Evolutionary conservation across 192 early-diverging fungal genomes (phyloP), one percentile per base, ranked within the genome.

Genomic region (Paraglomus brasilianum): DNA sequence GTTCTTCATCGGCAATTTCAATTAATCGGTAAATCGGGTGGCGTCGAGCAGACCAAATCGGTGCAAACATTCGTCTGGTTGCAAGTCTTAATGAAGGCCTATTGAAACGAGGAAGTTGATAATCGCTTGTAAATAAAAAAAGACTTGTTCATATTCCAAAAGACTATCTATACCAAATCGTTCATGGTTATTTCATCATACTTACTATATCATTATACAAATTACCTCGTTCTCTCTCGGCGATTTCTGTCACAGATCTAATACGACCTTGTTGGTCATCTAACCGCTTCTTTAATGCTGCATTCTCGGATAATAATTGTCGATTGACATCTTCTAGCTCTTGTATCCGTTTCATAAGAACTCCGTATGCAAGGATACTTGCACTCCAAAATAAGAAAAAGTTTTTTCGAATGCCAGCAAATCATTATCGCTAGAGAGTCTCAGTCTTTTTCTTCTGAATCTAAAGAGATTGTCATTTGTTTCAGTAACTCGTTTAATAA

Each of bases 21-120:
- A 58, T 58, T 39, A 58, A 58, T 11, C 36, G 9, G 17, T 58
- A 58, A 38, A 58, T 58, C 15, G 36, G 36, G 41, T 58, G 56
- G 5, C 56, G 21, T 38, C 17, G 56, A 5, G 21, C 36, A 39
- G 56, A 39, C 56, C 36, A 58, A 38, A 58, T 58, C 11, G 10
- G 36, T 4, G 36, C 56, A 58, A 58, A 58, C 5, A 39, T 58
- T 38, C 36, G 1, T 58, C 36, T 24, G 1, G 36, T 41, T 17
- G 42, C 60, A 21, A 43, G 21, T 62, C 14, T 45, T 46, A 45
- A 62, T 8, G 24, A 46, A 45, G n/a, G 43, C 42, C 43, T 43
- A 62, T 62, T 65, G 15, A 36, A 43, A 49, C 47, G 9, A 65
- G 47, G 48, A 66, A 66, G 40, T 66, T 66, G 48, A 66, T 66